Percentiles rank a stretch among this genome's conserved stretches.
These are phyloP conservation scores for Miscanthus lutarioriparius DNA, from an alignment of 176 grass and related monocot genomes.

Conservation along the genomic window DNA sequence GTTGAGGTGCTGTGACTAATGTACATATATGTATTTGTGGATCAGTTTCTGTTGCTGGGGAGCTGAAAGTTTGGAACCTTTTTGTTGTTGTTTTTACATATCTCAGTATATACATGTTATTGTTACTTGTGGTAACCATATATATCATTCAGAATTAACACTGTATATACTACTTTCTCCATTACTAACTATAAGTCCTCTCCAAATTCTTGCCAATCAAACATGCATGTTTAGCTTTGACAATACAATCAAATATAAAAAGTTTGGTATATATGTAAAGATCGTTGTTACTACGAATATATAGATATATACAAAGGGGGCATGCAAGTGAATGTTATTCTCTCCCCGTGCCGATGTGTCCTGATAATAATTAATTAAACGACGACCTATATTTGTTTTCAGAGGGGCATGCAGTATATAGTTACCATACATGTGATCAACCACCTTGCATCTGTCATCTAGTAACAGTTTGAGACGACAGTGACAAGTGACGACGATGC, in stretches of 20 bases:
- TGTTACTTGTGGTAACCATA: neutral
- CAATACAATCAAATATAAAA: neutral
- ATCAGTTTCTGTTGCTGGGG: neutral
- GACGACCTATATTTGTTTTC: neutral
- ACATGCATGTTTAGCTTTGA: neutral
- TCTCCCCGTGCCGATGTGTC: neutral
- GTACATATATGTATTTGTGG: slow-evolving; percentile 30
- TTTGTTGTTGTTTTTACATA: neutral
- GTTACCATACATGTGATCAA: no score
- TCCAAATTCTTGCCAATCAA: neutral
- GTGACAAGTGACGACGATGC: neutral
- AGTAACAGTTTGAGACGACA: no score
- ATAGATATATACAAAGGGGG: no score
- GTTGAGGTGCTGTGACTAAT: slow-evolving; percentile 14
- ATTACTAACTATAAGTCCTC: neutral
- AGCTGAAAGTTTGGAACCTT: neutral
- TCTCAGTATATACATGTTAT: neutral
- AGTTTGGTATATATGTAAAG: no score
- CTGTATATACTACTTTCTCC: neutral
- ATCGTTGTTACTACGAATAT: no score
- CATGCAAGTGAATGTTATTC: no score
- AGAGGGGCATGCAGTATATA: neutral
- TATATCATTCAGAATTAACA: neutral
- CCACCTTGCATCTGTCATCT: neutral
- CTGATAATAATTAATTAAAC: neutral